Base-by-base conservation (phyloP, 176 grass and related monocot species). In the Dendrocalamus sinicus region DNA sequence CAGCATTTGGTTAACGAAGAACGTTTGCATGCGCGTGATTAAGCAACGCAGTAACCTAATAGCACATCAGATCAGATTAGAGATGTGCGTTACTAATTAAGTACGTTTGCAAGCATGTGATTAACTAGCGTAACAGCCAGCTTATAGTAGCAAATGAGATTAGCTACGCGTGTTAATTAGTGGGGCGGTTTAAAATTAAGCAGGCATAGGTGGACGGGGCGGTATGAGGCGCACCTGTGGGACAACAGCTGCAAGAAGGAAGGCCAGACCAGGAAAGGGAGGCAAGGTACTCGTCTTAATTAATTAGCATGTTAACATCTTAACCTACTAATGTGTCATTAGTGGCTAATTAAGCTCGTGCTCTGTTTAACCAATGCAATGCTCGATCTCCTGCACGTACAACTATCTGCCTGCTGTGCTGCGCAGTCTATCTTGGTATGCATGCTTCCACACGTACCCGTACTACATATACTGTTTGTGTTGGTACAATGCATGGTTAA, bases 171-270 rank as follows among this genome's bases (percentile, higher is more conserved):
- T 61, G 85, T 71, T 77, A 40, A 44, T 58, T 68, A 73, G 70
- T 76, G 9, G 23, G 0, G 70, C 13, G 63, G 20, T 39, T 43
- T 72, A 2, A 20, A 80, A 87, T 87, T 91, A 35, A 91, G 85
- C 89, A 99, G 96, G 86, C 96, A 99, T 91, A 96, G 96, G 86
- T 99, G 96, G 96, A 99, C 96, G 47, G 96, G 96, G 67, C 93
- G 96, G 89, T 99, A 99, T 78, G 96, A 99, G 79, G 96, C 96
- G 4, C 96, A 99, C 87, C 85, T 99, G 9, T 99, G 96, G 96
- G 96, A 99, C 84, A 99, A 96, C 89, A 96, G 96, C 90, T 99
- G 93, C 94, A 99, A 96, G 89, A 99, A 96, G 89, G 96, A 99
- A 91, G 96, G 96, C 1, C 96, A 99, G 67, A 99, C 92, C 51